Conservation (phyloP, 805 yeast species). For the Zygosaccharomyces pseudorouxii region DNA sequence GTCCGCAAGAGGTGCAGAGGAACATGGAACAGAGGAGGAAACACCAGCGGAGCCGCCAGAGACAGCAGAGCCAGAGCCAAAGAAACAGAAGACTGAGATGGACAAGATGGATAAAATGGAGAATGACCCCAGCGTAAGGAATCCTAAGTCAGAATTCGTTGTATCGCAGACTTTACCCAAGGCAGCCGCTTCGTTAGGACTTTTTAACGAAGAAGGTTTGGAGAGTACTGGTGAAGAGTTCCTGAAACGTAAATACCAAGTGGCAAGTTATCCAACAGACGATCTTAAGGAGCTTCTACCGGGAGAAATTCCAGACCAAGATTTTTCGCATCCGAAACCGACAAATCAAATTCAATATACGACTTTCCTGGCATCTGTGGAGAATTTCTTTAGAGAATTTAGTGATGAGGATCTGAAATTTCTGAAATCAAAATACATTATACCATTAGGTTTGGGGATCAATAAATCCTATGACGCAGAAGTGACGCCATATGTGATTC, state of each 20-base stretch:
- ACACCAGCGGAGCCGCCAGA: neutral
- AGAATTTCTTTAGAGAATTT: constrained; percentile 74
- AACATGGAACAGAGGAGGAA: neutral
- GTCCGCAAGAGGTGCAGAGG: neutral
- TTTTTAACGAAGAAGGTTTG: constrained; percentile 60
- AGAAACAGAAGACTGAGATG: constrained; percentile 15
- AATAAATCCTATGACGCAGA: constrained; percentile 54
- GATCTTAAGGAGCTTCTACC: constrained; percentile 76
- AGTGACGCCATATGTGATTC: constrained; percentile 70
- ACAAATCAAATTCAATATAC: constrained; percentile 87
- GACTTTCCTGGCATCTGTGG: constrained; percentile 80
- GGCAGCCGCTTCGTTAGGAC: constrained; percentile 58
- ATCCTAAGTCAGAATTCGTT: constrained; percentile 75
- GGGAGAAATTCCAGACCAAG: constrained; percentile 82
- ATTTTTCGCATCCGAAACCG: constrained; percentile 78
- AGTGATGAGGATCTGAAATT: constrained; percentile 78
- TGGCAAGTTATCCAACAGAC: constrained; percentile 79
- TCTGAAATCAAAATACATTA: constrained; percentile 54
- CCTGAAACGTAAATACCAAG: constrained; percentile 73
- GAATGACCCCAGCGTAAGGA: constrained; percentile 56
- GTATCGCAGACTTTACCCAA: constrained; percentile 62
- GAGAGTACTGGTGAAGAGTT: constrained; percentile 71
- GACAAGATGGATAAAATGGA: constrained; percentile 34
- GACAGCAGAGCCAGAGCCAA: constrained; percentile 11
- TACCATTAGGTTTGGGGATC: constrained; percentile 44